phyloP scores from a whole-genome alignment of 225 moss, liverwort and hornwort species.

The Ulota crispa region DNA sequence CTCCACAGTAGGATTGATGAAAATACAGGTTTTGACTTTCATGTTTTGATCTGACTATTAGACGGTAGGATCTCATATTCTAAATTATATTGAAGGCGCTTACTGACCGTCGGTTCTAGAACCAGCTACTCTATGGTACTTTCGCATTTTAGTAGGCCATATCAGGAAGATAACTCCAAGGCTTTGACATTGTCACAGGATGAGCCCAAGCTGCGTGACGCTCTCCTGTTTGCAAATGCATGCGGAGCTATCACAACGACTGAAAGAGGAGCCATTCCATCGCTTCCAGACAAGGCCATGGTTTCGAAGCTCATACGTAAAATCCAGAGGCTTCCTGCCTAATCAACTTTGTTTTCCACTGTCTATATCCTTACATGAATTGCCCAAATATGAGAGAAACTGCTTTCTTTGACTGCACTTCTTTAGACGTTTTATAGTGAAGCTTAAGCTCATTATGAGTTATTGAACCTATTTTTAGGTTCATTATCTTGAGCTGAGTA shows the following conservation, averaged over 20 bases:
- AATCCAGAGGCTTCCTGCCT: background rate
- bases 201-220: conserved; percentile 36
- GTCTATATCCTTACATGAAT: background rate
- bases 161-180: background rate
- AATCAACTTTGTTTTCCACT: background rate
- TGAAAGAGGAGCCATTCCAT: conserved; percentile 59
- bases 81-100: background rate
- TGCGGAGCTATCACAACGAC: conserved; percentile 55
- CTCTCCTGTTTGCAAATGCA: conserved; percentile 57
- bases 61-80: background rate
- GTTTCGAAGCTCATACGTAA: conserved; percentile 41
- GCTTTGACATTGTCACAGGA: conserved; percentile 23
- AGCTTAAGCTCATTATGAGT: background rate
- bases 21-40: background rate
- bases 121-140: background rate
- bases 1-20: background rate
- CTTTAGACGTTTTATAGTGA: background rate
- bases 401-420: background rate
- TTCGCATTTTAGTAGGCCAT: background rate
- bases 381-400: background rate
- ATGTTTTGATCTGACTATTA: background rate
- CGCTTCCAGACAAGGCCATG: conserved; percentile 46
- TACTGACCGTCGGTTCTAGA: background rate
- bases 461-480: background rate
- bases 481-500: background rate